Conservation (phyloP, 768 basidiomycete species). For the Suillus subaureus region DNA sequence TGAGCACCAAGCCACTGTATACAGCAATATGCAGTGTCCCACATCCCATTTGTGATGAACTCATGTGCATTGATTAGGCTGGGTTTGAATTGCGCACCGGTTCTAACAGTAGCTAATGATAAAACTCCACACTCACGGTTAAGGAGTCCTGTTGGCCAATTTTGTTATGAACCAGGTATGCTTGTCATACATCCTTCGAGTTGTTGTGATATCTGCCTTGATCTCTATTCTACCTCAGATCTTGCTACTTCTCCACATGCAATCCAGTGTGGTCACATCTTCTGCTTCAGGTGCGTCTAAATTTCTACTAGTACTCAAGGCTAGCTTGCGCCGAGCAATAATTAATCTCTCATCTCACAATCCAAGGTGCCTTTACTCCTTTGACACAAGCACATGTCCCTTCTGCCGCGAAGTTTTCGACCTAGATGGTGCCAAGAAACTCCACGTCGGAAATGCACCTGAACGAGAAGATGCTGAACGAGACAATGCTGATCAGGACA, state of each 20-base stretch:
- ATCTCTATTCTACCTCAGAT: slow-evolving; percentile 53
- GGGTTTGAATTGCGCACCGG: neutral
- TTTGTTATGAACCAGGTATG: slow-evolving; percentile 43
- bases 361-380: slow-evolving; percentile 55
- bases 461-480: slow-evolving; percentile 25
- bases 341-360: neutral
- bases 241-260: slow-evolving; percentile 59
- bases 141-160: neutral
- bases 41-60: too few species aligned
- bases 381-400: slow-evolving; percentile 58
- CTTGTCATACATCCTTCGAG: slow-evolving; percentile 70
- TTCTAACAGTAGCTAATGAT: neutral
- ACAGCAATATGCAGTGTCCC: too few species aligned
- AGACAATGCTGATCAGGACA: slow-evolving; percentile 28
- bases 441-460: slow-evolving; percentile 57
- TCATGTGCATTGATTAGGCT: too few species aligned
- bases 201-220: slow-evolving; percentile 76
- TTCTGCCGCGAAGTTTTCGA: slow-evolving; percentile 65
- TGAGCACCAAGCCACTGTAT: too few species aligned
- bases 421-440: slow-evolving; percentile 57
- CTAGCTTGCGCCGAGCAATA: neutral
- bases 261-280: slow-evolving; percentile 78
- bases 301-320: slow-evolving; percentile 26
- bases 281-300: slow-evolving; percentile 60
- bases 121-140: neutral